Base-by-base conservation (phyloP, 2,329 filamentous ascomycete species). In the Pyrenophora graminea region DNA sequence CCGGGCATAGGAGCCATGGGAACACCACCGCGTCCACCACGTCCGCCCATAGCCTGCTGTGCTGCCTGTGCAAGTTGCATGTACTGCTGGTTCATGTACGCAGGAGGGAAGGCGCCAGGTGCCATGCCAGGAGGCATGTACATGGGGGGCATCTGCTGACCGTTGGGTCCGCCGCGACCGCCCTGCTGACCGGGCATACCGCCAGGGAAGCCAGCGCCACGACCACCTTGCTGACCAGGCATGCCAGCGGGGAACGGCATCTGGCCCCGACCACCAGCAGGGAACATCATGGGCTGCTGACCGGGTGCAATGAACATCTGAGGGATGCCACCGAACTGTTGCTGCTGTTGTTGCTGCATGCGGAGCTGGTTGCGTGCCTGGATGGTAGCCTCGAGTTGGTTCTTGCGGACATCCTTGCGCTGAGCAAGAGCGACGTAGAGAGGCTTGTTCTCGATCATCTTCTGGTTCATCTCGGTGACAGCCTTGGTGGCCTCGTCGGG, bases 391-490 rank as follows among this genome's bases (percentile, higher is more conserved):
- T 99, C 94, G 66, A 99, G 90, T 61, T 97, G 94, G 81, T 87
- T 96, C 86, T 97, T 96, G 79, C 94, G 92, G 70, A 99, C 93
- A 79, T 99, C 94, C 86, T 99, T 99, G 80, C 94, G 93, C 84
- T 99, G 94, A 61, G 94, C 94, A 62, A 99, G 85, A 67, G 94
- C 94, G 69, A 99, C 94, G 74, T 99, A 99, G 55, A 99, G 84
- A 51, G 94, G 94, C 86, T 99, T 99, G 80, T 85, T 85, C 76
- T 92, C 89, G 65, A 97, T 83, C 94, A 99, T 99, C 77, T 94
- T 91, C 83, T 97, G 93, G 83, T 99, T 99, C 91, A 97, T 97
- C 79, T 99, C 94, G 55, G 92, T 91, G 61, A 99, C 93, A 61
- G 94, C 94, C 86, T 97, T 97, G 80, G 93, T 97, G 62, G 94